Base-by-base conservation (phyloP, 2,329 filamentous ascomycete species). In the Trichoderma gracile region DNA sequence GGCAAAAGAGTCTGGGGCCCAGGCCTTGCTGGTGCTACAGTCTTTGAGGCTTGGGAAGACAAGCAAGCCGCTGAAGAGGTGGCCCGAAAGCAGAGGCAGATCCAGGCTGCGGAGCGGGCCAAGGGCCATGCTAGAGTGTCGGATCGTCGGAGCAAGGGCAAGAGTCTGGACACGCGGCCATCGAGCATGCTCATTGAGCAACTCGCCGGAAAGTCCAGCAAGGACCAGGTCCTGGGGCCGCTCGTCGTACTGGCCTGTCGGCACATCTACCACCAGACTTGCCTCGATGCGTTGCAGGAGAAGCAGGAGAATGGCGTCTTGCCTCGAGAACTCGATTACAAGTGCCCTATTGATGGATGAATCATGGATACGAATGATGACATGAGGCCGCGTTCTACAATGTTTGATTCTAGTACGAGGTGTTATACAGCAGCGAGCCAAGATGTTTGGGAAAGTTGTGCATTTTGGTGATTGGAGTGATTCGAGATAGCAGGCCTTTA, bases 1-100 rank as follows among this genome's bases (percentile, higher is more conserved):
- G 88, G 89, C 54, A 85, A 85, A 54, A 83, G 93, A 7, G 85
- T 93, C 1, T 99, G 95, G 94, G 96, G 95, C 0, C 92, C 93
- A 0, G 93, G 93, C 0, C 89, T 92, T 0, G 73, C 76, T 3
- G 89, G 91, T 0, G 84, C 86, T 0, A 84, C 87, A 43, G 84
- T 96, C 1, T 97, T 92, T 81, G 88, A 91, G 57, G 88, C 88
- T 0, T 98, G 92, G 93, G 88, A 95, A 74, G 82, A 84, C 63
- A 85, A 80, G 68, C 82, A 85, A 69, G 77, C 77, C 1, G 70
- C 76, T 1, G 83, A 86, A 60, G 78, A 81, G 15, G 71, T 72
- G 68, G 80, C 76, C 65, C 79, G 80, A 71, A 78, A 75, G 67
- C 79, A 80, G 65, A 76, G 73, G 67, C 81, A 80, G 70, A 76